These are phyloP conservation scores for Phialophora macrospora DNA, from an alignment of 2,329 filamentous ascomycete species.

Conservation along the genomic window DNA sequence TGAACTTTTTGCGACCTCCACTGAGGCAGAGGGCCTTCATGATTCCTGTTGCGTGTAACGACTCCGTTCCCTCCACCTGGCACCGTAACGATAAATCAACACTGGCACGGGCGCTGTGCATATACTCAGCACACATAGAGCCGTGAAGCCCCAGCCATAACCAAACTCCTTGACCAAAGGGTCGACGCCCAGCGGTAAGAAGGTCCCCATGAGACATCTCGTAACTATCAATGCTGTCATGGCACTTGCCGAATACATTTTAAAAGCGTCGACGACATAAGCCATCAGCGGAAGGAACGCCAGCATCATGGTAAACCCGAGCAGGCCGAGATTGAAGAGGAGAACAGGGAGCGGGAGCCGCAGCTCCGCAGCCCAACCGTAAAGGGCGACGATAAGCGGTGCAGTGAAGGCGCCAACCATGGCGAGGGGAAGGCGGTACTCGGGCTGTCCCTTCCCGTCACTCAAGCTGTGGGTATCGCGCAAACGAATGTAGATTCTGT, in stretches of 20 bases:
- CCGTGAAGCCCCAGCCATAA: constrained; percentile 38
- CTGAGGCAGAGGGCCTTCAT: background rate
- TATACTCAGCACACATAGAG: constrained; percentile 33
- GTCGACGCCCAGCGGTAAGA: constrained; percentile 37
- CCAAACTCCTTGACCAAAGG: constrained; percentile 36
- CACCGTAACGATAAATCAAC: constrained; percentile 33
- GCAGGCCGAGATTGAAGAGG: constrained; percentile 26
- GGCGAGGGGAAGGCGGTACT: constrained; percentile 54
- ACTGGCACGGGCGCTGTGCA: constrained; percentile 35
- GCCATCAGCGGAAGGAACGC: constrained; percentile 35
- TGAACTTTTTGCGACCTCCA: background rate
- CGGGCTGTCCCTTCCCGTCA: constrained; percentile 42
- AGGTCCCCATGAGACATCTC: constrained; percentile 38
- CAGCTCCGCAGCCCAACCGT: constrained; percentile 36
- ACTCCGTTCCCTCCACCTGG: constrained; percentile 31
- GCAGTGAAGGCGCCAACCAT: constrained; percentile 51
- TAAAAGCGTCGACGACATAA: constrained; percentile 40
- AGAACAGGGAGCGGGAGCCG: constrained; percentile 31
- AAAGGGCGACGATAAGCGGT: constrained; percentile 29
- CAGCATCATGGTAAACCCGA: constrained; percentile 33
- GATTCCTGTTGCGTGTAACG: constrained; percentile 32
- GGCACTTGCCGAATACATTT: constrained; percentile 51
- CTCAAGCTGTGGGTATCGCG: constrained; percentile 38
- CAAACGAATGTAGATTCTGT: constrained; percentile 39
- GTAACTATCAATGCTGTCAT: constrained; percentile 39